Base-by-base conservation (phyloP, 768 basidiomycete genomes). In the Boletus huronensis region DNA sequence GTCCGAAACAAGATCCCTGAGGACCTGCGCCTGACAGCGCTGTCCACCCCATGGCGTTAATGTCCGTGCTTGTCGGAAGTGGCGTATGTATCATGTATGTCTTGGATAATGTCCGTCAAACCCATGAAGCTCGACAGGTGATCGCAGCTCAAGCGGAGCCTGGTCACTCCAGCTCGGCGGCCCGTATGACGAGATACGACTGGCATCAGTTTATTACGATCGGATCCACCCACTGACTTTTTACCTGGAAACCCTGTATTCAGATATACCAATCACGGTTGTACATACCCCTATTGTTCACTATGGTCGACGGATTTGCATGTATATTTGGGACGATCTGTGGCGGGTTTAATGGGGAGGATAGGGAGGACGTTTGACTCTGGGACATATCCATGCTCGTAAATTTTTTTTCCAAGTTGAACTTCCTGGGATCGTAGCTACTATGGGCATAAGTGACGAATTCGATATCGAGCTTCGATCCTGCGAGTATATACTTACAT, bases 251-350 rank as follows among this genome's bases (percentile, higher is more conserved):
- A 40, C 14, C 10, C 2, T 26, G 9, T 34, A 2, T 31, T 52
- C 53, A 53, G 50, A 43, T 50, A 61, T 52, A 54, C 53, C 62
- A 62, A 51, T 40, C 46, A 38, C 31, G 35, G 29, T 50, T 64
- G 51, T 64, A 64, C 53, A 64, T 56, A 63, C 51, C 52, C 52
- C 17, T 28, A 29, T 51, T 6, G 25, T n/a, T 46, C 26, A 16
- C 31, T 23, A 39, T 47, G 39, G 26, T 52, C 38, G 16, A 32
- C 21, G 35, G 23, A 29, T 13, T 36, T 32, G 50, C 17, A 41
- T 41, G 42, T 36, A 23, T 23, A 17, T 43, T 28, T 47, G 28
- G 26, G 25, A 34, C 19, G 32, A 19, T 14, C 14, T 35, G 4
- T 14, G 2, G 14, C 17, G 17, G 17, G 48, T 16, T 11, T 45